A percentile compares a stretch with the other conserved stretches of the same genome.
Conservation (phyloP, 805 yeast species). For the Dipodascus albidus region DNA sequence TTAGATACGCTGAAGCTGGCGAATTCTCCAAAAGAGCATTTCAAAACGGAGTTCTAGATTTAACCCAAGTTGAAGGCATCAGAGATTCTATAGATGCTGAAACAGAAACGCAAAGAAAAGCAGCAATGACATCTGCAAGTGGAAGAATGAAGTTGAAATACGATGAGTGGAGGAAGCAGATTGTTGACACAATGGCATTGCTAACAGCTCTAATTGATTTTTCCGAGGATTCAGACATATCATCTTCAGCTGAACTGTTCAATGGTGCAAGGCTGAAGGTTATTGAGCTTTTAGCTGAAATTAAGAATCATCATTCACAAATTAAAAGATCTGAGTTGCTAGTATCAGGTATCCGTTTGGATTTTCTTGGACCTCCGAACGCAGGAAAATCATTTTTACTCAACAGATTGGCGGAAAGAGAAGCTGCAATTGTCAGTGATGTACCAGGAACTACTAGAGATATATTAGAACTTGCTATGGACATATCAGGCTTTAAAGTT, state of each 20-base stretch:
- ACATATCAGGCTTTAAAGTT: conserved; percentile 74
- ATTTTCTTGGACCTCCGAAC: conserved; percentile 84
- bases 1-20: conserved; percentile 85
- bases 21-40: conserved; percentile 87
- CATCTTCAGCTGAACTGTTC: conserved; percentile 47
- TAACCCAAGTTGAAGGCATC: conserved; percentile 86
- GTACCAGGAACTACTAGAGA: conserved; percentile 95
- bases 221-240: conserved; percentile 85
- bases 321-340: conserved; percentile 36
- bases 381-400: conserved; percentile 90
- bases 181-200: conserved; percentile 58
- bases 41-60: conserved; percentile 68
- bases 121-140: conserved; percentile 61
- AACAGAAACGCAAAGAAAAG: conserved; percentile 74
- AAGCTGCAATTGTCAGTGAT: conserved; percentile 82
- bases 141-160: conserved; percentile 54
- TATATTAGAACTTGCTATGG: conserved; percentile 66
- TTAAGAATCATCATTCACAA: conserved; percentile 28
- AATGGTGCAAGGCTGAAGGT: conserved; percentile 37
- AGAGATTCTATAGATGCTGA: conserved; percentile 86
- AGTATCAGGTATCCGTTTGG: conserved; percentile 59
- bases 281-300: conserved; percentile 31
- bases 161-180: conserved; percentile 50
- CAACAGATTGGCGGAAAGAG: conserved; percentile 63
- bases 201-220: conserved; percentile 87